These are phyloP conservation scores for Fusarium acutatum DNA, from an alignment of 2,329 filamentous ascomycete species.

Conservation along the genomic window DNA sequence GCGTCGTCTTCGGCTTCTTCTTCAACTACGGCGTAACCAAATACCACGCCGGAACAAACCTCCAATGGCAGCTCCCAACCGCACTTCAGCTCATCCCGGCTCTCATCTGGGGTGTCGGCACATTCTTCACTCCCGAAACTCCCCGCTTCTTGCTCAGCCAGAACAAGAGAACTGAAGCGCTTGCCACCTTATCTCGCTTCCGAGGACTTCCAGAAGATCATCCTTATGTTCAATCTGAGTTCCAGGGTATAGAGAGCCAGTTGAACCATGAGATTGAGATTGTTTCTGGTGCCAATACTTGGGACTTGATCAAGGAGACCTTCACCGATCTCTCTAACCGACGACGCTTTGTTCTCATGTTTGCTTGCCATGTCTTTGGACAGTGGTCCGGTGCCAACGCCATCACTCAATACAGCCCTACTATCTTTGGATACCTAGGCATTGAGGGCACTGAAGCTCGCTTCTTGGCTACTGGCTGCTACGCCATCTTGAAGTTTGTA, in stretches of 20 bases:
- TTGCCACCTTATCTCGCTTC: conserved; percentile 33
- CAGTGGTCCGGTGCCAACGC: conserved; percentile 44
- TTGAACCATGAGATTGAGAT: conserved; percentile 48
- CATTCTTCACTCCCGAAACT: conserved; percentile 40
- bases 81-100: conserved; percentile 39
- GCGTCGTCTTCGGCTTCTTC: conserved; percentile 48
- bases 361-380: conserved; percentile 40
- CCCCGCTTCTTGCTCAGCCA: conserved; percentile 39
- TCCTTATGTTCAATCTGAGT: conserved; percentile 40
- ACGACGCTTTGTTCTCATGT: conserved; percentile 44
- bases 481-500: conserved; percentile 43
- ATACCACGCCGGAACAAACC: conserved; percentile 31
- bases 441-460: conserved; percentile 35
- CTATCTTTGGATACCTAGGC: conserved; percentile 43
- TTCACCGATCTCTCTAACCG: conserved; percentile 41
- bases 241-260: conserved; percentile 43
- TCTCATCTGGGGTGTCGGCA: conserved; percentile 38
- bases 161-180: conserved; percentile 28
- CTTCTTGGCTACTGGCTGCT: conserved; percentile 40
- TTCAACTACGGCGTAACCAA: conserved; percentile 48
- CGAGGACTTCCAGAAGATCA: conserved; percentile 41
- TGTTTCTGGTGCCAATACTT: conserved; percentile 42
- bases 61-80: conserved; percentile 43
- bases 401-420: conserved; percentile 44
- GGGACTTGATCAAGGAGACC: conserved; percentile 47